Evolutionary conservation across 2,329 filamentous ascomycete genomes (phyloP), one percentile per base, ranked within the genome.

Genomic region (Akanthomyces uredinophilus): DNA sequence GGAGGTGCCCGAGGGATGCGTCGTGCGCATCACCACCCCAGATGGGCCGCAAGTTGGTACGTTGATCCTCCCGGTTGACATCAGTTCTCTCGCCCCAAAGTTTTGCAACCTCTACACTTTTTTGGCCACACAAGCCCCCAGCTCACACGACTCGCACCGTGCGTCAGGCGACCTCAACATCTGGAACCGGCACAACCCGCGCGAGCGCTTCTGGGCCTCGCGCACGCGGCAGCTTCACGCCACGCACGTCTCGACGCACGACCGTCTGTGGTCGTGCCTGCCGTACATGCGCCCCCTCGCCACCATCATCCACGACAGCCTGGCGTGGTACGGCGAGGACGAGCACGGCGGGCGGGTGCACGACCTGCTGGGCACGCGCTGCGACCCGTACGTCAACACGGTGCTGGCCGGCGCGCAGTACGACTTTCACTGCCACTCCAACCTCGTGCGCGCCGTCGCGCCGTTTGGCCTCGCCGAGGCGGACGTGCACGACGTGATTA

Each of bases 361-460:
- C 77, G 91, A 96, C 75, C 78, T 96, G 24, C 78, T 96, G 4
- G 91, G 91, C 41, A 96, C 91, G 29, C 80, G 91, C 49, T 96
- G 91, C 74, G 91, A 95, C 74, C 91, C 91, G 1, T 96, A 95
- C 71, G 88, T 95, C 71, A 91, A 91, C 72, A 79, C 83, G 43
- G 81, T 95, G 65, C 83, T 96, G 58, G 85, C 82, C 4, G 86
- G 86, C n/a, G 81, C 84, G 55, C 80, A 81, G 37, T 95, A 92
- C 71, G 88, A 95, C 72, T 94, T 84, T 73, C 90, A 95, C 72
- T 96, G 91, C 73, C 91, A 94, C 70, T 91, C 88, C 1, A 96
- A 96, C 72, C 81, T 96, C 13, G 86, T 85, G 1, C 84, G 91
- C 4, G 89, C 91, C 0, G 84, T 95, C 2, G 65, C 87, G 1